Percentiles rank a stretch among this genome's conserved stretches.
These are phyloP conservation scores for Hymenoscyphus occultus DNA, from an alignment of 2,329 filamentous ascomycete species.

Conservation along the genomic window DNA sequence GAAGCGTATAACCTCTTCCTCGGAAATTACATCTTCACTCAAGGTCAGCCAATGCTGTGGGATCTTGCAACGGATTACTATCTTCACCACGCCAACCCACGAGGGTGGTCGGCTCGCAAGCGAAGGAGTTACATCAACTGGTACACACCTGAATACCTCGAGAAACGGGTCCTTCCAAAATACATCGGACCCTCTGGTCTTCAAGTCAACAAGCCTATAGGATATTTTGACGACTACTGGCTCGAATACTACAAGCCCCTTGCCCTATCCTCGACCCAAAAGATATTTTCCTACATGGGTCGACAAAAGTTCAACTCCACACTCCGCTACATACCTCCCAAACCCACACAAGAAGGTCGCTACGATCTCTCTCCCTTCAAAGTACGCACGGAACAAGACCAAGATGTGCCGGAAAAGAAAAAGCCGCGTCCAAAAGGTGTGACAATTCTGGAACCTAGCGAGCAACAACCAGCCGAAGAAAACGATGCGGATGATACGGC, in stretches of 20 bases:
- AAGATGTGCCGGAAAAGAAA: slow-evolving; percentile 59
- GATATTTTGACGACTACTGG: slow-evolving; percentile 90
- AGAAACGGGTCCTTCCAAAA: slow-evolving; percentile 47
- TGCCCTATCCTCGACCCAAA: slow-evolving; percentile 82
- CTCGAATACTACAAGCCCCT: slow-evolving; percentile 91
- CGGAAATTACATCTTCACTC: slow-evolving; percentile 86
- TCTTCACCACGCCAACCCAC: slow-evolving; percentile 84
- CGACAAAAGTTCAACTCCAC: slow-evolving; percentile 78
- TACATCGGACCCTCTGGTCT: slow-evolving; percentile 23
- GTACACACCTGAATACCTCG: slow-evolving; percentile 74
- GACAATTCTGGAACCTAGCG: slow-evolving; percentile 62
- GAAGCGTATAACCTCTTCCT: slow-evolving; percentile 98
- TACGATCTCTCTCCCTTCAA: slow-evolving; percentile 89
- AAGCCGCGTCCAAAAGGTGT: slow-evolving; percentile 61
- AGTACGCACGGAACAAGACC: slow-evolving; percentile 64
- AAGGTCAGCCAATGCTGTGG: slow-evolving; percentile 94
- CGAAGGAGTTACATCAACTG: slow-evolving; percentile 79
- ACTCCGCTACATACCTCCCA: slow-evolving; percentile 76
- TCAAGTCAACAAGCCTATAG: slow-evolving; percentile 28
- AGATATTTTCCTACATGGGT: slow-evolving; percentile 74
- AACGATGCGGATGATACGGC: slow-evolving; percentile 43
- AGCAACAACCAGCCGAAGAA: slow-evolving; percentile 36
- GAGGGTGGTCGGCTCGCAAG: slow-evolving; percentile 62
- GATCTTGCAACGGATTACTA: slow-evolving; percentile 94
- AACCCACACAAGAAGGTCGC: slow-evolving; percentile 66